Evolutionary conservation across 2,329 filamentous ascomycete genomes (phyloP).

Genomic region (Sarocladium oryzae): DNA sequence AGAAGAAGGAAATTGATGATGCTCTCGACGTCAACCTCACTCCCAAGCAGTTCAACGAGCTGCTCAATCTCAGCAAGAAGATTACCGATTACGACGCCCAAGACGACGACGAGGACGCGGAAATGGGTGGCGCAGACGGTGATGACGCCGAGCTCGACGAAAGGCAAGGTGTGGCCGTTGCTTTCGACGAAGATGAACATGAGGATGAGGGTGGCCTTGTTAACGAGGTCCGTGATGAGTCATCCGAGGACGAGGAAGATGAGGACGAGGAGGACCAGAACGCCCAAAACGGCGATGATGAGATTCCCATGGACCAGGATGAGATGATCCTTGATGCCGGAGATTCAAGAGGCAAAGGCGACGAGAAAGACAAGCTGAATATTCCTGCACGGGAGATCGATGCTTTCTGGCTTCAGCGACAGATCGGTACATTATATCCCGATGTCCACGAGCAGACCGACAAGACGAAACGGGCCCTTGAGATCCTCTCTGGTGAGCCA

Average conservation of each 20-base stretch:
- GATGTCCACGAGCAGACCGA: conserved; percentile 91
- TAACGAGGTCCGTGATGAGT: conserved; percentile 82
- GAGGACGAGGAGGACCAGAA: conserved; percentile 55
- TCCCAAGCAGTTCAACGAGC: conserved; percentile 91
- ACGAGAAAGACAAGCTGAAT: conserved; percentile 49
- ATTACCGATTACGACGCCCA: conserved; percentile 98
- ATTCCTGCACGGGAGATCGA: conserved; percentile 87
- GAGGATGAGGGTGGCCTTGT: conserved; percentile 73
- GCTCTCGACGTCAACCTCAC: conserved; percentile 76
- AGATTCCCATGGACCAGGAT: conserved; percentile 59
- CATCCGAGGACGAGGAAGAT: conserved; percentile 70
- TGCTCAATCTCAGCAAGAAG: conserved; percentile 95
- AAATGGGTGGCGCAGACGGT: conserved; percentile 58
- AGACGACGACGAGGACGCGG: conserved; percentile 88
- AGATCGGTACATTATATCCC: conserved; percentile 80
- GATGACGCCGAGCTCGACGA: conserved; percentile 78
- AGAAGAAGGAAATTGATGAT: conserved; percentile 96
- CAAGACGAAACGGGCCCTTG: conserved; percentile 79
- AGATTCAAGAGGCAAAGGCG: conserved; percentile 35
- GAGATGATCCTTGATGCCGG: conserved; percentile 79
- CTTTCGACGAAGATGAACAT: conserved; percentile 88
- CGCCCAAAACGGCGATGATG: conserved; percentile 44
- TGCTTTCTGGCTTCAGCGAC: conserved; percentile 92
- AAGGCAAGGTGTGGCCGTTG: conserved; percentile 91
- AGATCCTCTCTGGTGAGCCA: conserved; percentile 71